Base-by-base conservation (phyloP, 352 stramenopile species). In the Globisporangium viniferum region DNA sequence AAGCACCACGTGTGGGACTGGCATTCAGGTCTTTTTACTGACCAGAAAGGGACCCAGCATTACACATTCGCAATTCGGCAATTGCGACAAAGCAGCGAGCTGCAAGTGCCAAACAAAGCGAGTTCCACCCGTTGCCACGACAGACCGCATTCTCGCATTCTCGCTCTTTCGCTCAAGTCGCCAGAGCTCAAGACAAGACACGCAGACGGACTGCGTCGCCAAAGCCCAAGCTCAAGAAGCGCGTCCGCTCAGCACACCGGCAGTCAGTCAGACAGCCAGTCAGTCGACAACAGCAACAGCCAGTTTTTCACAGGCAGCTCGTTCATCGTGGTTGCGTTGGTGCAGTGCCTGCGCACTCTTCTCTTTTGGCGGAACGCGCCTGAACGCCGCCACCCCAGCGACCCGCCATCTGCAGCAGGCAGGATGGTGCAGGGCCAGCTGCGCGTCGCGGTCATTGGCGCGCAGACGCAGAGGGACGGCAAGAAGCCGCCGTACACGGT, bases 391-490 rank as follows among this genome's bases (percentile, higher is more conserved):
- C 29, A 14, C 8, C n/a, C 27, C 20, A n/a, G 29, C 48, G 9
- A 39, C 24, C 4, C 65, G 35, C 20, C 31, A 22, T 8, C 56
- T 31, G 3, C 44, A 10, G 14, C 46, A 39, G n/a, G 18, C 53
- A 62, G 20, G 27, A 56, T 84, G 73, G 57, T 73, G 41, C 56
- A 67, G 39, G 74, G 69, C 22, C 75, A 84, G 22, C 73, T 92
- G 27, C 82, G 82, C 36, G 73, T 92, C 48, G 72, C 80, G n/a
- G 82, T 93, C 33, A 87, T 93, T 62, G 86, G 86, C 62, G 74
- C 82, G 22, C 74, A 93, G 75, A 89, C 78, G 18, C 62, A 73
- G 31, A 63, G 68, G 12, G 61, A 75, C 8, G 76, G 77, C 64
- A 72, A 69, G 20, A 54, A 72, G 0, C 18, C 73, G n/a, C 75